Conservation (phyloP, 768 basidiomycete genomes). For the Russula compacta region DNA sequence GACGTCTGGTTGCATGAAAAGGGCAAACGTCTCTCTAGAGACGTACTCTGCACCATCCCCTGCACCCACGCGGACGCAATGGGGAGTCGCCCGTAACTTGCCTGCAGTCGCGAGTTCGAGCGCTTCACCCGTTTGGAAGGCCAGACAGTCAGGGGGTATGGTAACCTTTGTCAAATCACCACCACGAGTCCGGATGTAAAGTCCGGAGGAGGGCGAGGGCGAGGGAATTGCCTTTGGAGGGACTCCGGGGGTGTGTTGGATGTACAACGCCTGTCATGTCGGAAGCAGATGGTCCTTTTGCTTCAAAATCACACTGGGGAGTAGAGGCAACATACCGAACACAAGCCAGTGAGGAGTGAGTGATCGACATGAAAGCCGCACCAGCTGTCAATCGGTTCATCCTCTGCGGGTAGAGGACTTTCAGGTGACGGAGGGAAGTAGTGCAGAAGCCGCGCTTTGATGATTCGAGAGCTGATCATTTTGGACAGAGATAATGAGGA, state of each 20-base stretch:
- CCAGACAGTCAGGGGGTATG: conserved; percentile 78
- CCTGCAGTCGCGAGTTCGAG: conserved; percentile 81
- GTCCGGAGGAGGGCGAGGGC: conserved; percentile 70
- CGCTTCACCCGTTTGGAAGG: conserved; percentile 97
- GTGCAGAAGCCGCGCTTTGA: conserved; percentile 90
- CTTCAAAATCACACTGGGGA: background rate
- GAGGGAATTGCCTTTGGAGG: conserved; percentile 45
- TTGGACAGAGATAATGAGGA: conserved; percentile 57
- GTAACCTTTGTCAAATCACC: conserved; percentile 72
- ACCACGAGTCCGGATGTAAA: conserved; percentile 85
- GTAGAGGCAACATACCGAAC: conserved; percentile 47
- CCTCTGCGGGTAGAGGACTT: conserved; percentile 32
- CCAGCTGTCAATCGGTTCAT: conserved; percentile 75
- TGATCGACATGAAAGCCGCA: conserved; percentile 97
- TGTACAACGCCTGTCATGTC: conserved; percentile 65
- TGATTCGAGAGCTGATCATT: conserved; percentile 67
- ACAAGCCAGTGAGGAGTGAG: conserved; percentile 83
- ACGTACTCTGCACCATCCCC: conserved; percentile 39
- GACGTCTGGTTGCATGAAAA: conserved; percentile 86
- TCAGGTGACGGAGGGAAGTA: conserved; percentile 73
- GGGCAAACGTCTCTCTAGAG: conserved; percentile 79
- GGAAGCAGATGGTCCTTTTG: background rate
- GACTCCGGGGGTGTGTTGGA: conserved; percentile 37
- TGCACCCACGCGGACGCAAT: conserved; percentile 76
- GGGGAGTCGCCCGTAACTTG: conserved; percentile 82